Conservation (phyloP, 1,284 basidiomycete genomes). For the Sporisorium reilianum region DNA sequence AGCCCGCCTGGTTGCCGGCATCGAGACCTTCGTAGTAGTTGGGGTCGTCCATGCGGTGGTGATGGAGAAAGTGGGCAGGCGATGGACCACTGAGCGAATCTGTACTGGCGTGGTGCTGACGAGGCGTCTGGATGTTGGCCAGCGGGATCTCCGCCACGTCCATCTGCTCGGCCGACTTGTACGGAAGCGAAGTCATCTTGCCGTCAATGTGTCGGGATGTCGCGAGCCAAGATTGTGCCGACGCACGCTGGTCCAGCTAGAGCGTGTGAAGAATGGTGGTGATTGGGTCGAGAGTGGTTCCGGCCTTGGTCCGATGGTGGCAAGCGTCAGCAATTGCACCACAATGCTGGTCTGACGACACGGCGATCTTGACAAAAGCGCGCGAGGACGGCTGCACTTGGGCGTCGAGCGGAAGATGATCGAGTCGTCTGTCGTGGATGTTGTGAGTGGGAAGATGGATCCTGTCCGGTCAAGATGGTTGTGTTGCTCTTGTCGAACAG, state of each 20-base stretch:
- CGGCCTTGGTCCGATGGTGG: not conserved
- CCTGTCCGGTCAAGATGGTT: conserved; percentile 5
- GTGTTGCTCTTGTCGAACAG: conserved; percentile 1
- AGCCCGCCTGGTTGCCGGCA: conserved; percentile 31
- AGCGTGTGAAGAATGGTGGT: not conserved
- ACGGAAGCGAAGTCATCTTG: conserved; percentile 53
- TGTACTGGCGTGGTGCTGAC: conserved; percentile 5
- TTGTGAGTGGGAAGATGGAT: not conserved
- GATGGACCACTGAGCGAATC: conserved; percentile 29
- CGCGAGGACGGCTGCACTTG: not conserved
- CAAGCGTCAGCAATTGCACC: not conserved
- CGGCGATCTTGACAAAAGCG: not conserved
- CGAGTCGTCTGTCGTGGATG: not conserved
- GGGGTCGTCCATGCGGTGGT: conserved; percentile 43
- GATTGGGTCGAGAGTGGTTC: not conserved
- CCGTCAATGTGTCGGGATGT: not conserved
- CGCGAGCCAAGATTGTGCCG: not conserved
- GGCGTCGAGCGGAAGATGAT: not conserved
- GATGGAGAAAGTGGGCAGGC: conserved; percentile 54
- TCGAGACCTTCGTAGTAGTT: conserved; percentile 52
- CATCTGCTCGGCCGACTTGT: conserved; percentile 32
- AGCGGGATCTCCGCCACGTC: conserved; percentile 54
- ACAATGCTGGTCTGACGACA: not conserved
- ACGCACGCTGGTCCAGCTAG: conserved; percentile 1
- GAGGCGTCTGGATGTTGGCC: conserved; percentile 35